phyloP scores from a whole-genome alignment of 208 protist genomes.

The Vickermania spadyakhi region DNA sequence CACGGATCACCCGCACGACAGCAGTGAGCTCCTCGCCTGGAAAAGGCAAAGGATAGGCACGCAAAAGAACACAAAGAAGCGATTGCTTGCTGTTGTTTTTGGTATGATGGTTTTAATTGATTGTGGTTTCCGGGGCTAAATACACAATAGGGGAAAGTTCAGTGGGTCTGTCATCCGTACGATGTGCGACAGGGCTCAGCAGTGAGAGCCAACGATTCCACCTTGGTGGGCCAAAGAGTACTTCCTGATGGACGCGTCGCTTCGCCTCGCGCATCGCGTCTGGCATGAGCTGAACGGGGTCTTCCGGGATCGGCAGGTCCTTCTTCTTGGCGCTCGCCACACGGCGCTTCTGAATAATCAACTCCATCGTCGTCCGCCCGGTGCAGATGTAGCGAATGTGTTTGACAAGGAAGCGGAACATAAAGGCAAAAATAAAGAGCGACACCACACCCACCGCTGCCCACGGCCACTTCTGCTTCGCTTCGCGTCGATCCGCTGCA shows the following conservation, averaged over 20 bases:
- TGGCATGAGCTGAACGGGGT: background rate
- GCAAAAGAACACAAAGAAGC: no score
- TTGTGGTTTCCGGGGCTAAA: no score
- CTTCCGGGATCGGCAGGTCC: background rate
- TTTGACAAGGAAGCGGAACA: background rate
- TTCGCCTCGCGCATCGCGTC: background rate
- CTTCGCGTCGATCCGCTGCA: slow-evolving; percentile 13
- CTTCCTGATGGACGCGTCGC: background rate
- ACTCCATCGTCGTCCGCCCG: background rate
- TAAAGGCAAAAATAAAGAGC: background rate
- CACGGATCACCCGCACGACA: no score
- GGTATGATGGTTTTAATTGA: no score
- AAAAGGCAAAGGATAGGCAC: no score
- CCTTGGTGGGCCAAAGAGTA: background rate
- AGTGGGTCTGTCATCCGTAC: background rate
- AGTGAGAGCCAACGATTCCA: background rate
- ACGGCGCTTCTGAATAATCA: background rate
- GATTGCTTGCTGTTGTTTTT: no score
- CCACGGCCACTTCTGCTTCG: slow-evolving; percentile 3
- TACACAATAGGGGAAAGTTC: background rate
- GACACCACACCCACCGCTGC: background rate
- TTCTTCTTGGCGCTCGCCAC: background rate
- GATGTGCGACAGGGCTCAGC: background rate
- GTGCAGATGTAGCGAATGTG: background rate
- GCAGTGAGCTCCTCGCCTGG: no score